These are phyloP conservation scores for Baudoinia panamericana DNA, from an alignment of 495 filamentous ascomycete genomes.

Conservation along the genomic window DNA sequence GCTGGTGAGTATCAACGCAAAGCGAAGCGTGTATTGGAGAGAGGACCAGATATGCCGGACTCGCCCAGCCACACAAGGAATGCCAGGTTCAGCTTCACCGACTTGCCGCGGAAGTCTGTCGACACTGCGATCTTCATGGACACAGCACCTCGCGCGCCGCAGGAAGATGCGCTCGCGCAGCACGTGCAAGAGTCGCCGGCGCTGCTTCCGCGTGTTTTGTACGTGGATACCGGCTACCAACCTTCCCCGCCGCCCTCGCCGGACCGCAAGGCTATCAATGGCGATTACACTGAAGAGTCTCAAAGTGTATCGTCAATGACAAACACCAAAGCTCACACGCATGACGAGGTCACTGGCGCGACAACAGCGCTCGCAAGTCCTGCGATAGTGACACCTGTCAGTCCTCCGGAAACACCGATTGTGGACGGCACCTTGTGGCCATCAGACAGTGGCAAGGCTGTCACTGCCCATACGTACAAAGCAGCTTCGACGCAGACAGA, in stretches of 20 bases:
- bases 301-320: too few species aligned
- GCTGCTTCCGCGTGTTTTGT: conserved; percentile 25
- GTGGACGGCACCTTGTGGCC: conserved; percentile 24
- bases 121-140: neutral
- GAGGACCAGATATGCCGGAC: conserved; percentile 3
- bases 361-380: too few species aligned
- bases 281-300: too few species aligned
- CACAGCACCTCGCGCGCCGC: neutral
- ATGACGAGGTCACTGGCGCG: too few species aligned
- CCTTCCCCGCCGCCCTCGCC: conserved; percentile 73
- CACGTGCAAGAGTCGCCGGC: conserved; percentile 3
- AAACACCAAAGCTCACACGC: neutral
- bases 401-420: conserved; percentile 56
- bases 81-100: neutral
- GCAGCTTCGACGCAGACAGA: conserved; percentile 68
- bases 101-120: neutral
- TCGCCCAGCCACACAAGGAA: neutral
- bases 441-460: conserved; percentile 1
- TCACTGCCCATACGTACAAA: conserved; percentile 5
- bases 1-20: conserved; percentile 10
- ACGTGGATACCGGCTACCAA: conserved; percentile 66
- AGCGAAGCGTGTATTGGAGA: conserved; percentile 31
- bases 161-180: neutral
- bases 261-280: neutral
- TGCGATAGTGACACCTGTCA: too few species aligned